Conservation (phyloP, 768 basidiomycete species). For the Lactarius tabidus region DNA sequence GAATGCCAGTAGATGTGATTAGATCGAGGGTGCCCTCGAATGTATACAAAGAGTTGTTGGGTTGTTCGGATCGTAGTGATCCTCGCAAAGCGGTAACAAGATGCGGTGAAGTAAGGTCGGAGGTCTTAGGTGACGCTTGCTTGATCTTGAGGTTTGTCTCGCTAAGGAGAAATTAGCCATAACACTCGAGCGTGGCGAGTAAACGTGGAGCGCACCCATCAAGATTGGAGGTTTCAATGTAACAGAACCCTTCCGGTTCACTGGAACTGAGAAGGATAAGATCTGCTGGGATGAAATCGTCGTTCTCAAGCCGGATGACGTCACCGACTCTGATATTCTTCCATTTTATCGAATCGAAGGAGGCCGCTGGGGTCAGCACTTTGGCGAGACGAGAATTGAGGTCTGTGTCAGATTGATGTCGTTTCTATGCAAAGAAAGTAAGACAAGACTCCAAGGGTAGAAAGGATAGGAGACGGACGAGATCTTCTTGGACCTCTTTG, state of each 20-base stretch:
- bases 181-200: not conserved
- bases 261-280: conserved; percentile 81
- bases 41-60: conserved; percentile 96
- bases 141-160: conserved; percentile 99
- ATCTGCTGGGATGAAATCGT: conserved; percentile 97
- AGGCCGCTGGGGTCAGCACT: conserved; percentile 58
- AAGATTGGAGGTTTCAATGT: conserved; percentile 95
- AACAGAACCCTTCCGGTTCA: conserved; percentile 96
- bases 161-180: conserved; percentile 36
- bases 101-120: conserved; percentile 70
- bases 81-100: conserved; percentile 73
- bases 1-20: conserved; percentile 49
- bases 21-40: conserved; percentile 82
- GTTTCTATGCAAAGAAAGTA: conserved; percentile 56
- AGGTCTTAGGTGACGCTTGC: conserved; percentile 82
- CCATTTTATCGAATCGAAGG: conserved; percentile 80
- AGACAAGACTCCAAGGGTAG: not conserved
- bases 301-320: conserved; percentile 81
- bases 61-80: conserved; percentile 89
- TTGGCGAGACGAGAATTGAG: conserved; percentile 82
- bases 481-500: conserved; percentile 93
- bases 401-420: conserved; percentile 91
- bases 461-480: conserved; percentile 48
- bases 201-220: conserved; percentile 65
- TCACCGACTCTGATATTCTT: conserved; percentile 88